These are phyloP conservation scores for Astathelohania contejeani DNA, from an alignment of 371 early-diverging fungal genomes.

Conservation along the genomic window DNA sequence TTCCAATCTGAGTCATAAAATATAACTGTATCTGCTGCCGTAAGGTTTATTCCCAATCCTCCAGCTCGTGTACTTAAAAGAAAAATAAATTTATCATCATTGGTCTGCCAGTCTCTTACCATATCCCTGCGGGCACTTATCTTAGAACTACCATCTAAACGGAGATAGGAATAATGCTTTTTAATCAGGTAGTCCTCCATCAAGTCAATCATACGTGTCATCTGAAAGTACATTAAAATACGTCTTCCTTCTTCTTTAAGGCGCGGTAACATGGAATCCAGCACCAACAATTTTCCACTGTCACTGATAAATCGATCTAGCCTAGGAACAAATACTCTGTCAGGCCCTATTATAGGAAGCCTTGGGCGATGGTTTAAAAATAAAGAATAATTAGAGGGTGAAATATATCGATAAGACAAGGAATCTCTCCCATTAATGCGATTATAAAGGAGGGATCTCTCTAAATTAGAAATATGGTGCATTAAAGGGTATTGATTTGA, in stretches of 20 bases:
- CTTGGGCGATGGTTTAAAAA: no score
- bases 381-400: not conserved
- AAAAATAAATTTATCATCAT: slow-evolving; percentile 49
- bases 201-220: slow-evolving; percentile 90
- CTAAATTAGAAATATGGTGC: not conserved
- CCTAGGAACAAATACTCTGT: slow-evolving; percentile 51
- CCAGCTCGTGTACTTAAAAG: slow-evolving; percentile 44
- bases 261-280: slow-evolving; percentile 67
- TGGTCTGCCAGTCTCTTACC: slow-evolving; percentile 40
- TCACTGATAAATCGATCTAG: slow-evolving; percentile 66
- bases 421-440: not conserved
- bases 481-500: no score
- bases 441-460: not conserved
- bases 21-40: slow-evolving; percentile 53
- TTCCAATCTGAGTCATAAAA: slow-evolving; percentile 54
- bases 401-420: not conserved
- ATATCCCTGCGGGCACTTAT: slow-evolving; percentile 35
- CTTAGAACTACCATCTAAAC: slow-evolving; percentile 49
- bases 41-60: slow-evolving; percentile 52
- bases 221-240: slow-evolving; percentile 87
- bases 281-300: slow-evolving; percentile 73
- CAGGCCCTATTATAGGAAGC: not conserved
- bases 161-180: slow-evolving; percentile 43
- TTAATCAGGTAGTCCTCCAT: slow-evolving; percentile 57
- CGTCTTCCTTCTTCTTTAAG: slow-evolving; percentile 76